Base-by-base conservation (phyloP, 2,329 filamentous ascomycete genomes). In the Paracoccidioides lutzii region DNA sequence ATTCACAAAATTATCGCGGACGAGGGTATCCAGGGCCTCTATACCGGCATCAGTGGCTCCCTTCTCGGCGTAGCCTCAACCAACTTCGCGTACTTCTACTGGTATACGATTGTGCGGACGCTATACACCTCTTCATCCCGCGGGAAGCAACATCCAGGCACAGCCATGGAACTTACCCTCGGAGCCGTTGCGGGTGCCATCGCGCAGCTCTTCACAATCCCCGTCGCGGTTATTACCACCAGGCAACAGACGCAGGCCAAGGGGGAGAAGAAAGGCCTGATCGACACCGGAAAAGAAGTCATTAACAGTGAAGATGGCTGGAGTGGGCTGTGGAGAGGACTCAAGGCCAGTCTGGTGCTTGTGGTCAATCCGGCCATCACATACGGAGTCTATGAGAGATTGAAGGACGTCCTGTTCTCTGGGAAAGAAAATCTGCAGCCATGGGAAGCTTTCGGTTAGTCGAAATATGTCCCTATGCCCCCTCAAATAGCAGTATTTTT, bases 51-150 rank as follows among this genome's bases (percentile, higher is more conserved):
- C 69, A 79, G 82, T 58, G 90, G 91, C 52, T 83, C 90, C 4
- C 77, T 98, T 15, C 75, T 97, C 53, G 93, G 93, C 54, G 93
- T 98, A 40, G 91, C 90, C 1, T 96, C 90, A 32, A 97, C 91
- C 53, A 98, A 98, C 72, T 98, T 98, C 69, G 93, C 93, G 65
- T 98, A 98, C 75, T 98, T 98, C 71, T 98, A 98, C 76, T 97
- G 91, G 90, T 97, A 97, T 71, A 91, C 89, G 4, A 75, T 93
- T 33, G 88, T 96, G 37, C 83, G 93, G 60, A 82, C 82, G 14
- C 72, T 95, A 22, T 97, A 97, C 70, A 73, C 88, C 61, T 73
- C 75, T 15, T 78, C 77, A 30, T 74, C 73, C 62, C 80, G 80
- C 61, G 75, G 81, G 43, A 70, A 78, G 59, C 80, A 79, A 62